These are phyloP conservation scores for Myochromella boudieri DNA, from an alignment of 768 basidiomycete genomes.

Conservation along the genomic window DNA sequence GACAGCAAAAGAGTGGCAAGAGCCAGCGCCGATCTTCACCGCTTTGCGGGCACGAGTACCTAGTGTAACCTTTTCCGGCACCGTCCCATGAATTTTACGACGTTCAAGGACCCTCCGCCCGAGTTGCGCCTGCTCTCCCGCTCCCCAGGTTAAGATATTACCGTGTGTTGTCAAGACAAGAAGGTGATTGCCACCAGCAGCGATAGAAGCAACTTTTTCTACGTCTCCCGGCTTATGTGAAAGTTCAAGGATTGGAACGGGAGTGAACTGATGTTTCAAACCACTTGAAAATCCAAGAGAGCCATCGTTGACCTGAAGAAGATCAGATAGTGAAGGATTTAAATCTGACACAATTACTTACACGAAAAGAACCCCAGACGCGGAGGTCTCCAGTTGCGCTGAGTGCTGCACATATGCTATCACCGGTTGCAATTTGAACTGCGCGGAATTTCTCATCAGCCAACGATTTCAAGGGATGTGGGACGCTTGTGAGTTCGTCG, in stretches of 20 bases:
- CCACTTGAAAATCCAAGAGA: conserved; percentile 80
- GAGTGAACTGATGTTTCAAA: conserved; percentile 64
- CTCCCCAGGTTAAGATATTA: conserved; percentile 86
- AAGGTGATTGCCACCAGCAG: conserved; percentile 86
- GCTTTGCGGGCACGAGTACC: conserved; percentile 58
- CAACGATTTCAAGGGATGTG: conserved; percentile 67
- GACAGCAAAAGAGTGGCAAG: conserved; percentile 88
- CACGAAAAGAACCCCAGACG: conserved; percentile 90
- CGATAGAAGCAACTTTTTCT: conserved; percentile 75
- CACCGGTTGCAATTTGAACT: conserved; percentile 80
- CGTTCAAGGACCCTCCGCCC: conserved; percentile 89
- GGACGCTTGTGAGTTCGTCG: conserved; percentile 53
- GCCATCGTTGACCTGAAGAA: conserved; percentile 67
- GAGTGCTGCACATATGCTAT: conserved; percentile 85
- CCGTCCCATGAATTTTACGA: conserved; percentile 85
- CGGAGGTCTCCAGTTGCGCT: conserved; percentile 77
- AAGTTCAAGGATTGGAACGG: conserved; percentile 59
- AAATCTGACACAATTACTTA: too few relatives aligned
- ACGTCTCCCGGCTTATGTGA: conserved; percentile 59
- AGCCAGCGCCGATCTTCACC: conserved; percentile 75
- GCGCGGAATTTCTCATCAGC: conserved; percentile 82
- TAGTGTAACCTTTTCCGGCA: conserved; percentile 84
- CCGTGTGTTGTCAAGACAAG: conserved; percentile 88
- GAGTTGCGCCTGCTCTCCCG: conserved; percentile 87
- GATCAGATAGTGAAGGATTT: too few relatives aligned